Evolutionary conservation across 2,329 filamentous ascomycete species (phyloP).

Genomic region (Botrytis deweyae): DNA sequence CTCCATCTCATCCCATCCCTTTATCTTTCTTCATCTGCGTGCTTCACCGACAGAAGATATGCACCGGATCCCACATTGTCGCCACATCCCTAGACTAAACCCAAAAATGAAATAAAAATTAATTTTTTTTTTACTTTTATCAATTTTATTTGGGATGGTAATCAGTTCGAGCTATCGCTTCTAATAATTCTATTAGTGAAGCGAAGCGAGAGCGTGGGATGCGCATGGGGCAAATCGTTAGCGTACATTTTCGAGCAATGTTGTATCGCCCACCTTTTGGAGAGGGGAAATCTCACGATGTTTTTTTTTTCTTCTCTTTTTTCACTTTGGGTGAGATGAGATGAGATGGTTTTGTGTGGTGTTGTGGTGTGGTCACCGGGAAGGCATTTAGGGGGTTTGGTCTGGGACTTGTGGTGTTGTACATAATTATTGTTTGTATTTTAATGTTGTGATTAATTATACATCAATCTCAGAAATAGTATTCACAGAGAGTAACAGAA

Average conservation of each 20-base stretch:
- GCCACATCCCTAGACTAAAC: neutral
- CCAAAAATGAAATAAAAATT: neutral
- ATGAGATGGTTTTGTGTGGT: neutral
- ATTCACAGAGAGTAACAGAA: neutral
- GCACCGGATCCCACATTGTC: neutral
- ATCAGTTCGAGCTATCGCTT: neutral
- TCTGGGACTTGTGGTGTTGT: neutral
- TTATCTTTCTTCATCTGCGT: neutral
- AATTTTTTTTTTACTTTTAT: neutral
- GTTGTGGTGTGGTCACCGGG: neutral
- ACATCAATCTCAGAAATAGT: neutral
- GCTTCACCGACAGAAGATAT: neutral
- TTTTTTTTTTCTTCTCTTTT: neutral
- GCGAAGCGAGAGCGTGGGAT: neutral
- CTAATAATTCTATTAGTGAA: neutral
- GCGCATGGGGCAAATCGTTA: neutral
- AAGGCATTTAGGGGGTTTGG: neutral
- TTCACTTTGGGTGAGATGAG: neutral
- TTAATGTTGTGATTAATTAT: neutral
- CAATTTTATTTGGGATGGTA: neutral
- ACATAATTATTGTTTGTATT: neutral
- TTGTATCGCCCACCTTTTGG: neutral
- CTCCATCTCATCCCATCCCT: neutral
- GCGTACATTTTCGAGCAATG: slow-evolving; percentile 1
- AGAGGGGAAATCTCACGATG: neutral